phyloP scores from a whole-genome alignment of 495 filamentous ascomycete genomes.

The Letharia columbiana region DNA sequence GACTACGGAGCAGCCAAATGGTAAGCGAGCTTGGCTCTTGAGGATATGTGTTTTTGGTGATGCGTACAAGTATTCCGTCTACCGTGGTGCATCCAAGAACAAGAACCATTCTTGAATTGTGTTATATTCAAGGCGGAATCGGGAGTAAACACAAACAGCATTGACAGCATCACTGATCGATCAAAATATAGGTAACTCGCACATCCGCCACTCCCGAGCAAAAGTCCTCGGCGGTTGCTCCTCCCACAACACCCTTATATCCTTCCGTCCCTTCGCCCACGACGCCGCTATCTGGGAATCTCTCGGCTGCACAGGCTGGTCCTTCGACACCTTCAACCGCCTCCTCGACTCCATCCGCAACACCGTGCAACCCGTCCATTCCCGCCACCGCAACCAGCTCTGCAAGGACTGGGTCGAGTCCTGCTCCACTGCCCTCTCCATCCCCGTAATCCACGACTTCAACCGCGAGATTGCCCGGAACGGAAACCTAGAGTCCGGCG shows the following conservation, averaged over 20 bases:
- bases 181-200: slow-evolving; percentile 54
- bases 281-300: slow-evolving; percentile 66
- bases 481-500: slow-evolving; percentile 59
- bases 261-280: slow-evolving; percentile 74
- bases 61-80: too few relatives aligned
- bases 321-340: slow-evolving; percentile 67
- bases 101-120: too few relatives aligned
- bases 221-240: slow-evolving; percentile 83
- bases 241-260: slow-evolving; percentile 80
- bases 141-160: neutral
- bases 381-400: slow-evolving; percentile 68
- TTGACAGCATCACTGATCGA: slow-evolving; percentile 4
- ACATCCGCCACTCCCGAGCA: slow-evolving; percentile 75
- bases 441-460: slow-evolving; percentile 72
- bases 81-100: too few relatives aligned
- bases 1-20: slow-evolving; percentile 75
- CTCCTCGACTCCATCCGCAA: slow-evolving; percentile 68
- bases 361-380: slow-evolving; percentile 70
- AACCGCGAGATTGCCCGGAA: slow-evolving; percentile 63
- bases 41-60: too few relatives aligned
- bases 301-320: slow-evolving; percentile 68
- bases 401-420: slow-evolving; percentile 76
- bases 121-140: too few relatives aligned
- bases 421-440: slow-evolving; percentile 61
- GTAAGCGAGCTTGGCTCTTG: slow-evolving; percentile 32